Base-by-base conservation (phyloP, 2,329 filamentous ascomycete genomes). In the Microsporum ferrugineum region DNA sequence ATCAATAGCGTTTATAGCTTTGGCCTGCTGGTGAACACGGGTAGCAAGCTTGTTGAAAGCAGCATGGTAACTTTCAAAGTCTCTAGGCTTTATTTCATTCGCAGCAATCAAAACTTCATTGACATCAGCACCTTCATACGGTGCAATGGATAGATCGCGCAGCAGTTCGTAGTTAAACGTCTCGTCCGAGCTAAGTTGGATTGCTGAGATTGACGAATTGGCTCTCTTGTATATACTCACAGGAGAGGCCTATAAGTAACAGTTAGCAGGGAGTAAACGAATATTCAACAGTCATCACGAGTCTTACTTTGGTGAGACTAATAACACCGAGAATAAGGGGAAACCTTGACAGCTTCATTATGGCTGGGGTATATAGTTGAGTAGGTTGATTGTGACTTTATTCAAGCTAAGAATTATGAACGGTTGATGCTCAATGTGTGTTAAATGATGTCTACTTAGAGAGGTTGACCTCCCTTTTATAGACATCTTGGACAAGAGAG, bases 121-220 rank as follows among this genome's bases (percentile, higher is more conserved):
- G 3, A 65, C 57, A 36, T 65, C 64, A 10, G 61, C 43, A 8
- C 63, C 64, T 23, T 36, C 47, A 61, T 58, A 61, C 3, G 58
- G 23, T 14, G 61, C 61, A 5, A 34, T n/a, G 4, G 45, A 27
- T 58, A 60, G 17, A 36, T 51, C 53, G 12, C 49, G 45, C 57
- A 65, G 59, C n/a, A 64, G 41, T 17, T 65, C 61, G 49, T 62
- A 65, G 39, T 65, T 55, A 57, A 65, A 64, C 7, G 61, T 51
- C 14, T 31, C 29, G 49, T 65, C 63, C 7, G 51, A n/a, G 63
- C 64, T 65, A 29, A 65, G 61, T 6, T 51, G 45, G 31, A 51
- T 31, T 29, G 23, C 8, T 31, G 43, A 29, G 6, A 29, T 47
- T 14, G 45, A 33, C 2, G 45, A 12, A 10, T 31, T 33, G 4